A percentile compares a stretch with the other conserved stretches of the same genome.
phyloP scores from a whole-genome alignment of 2,329 filamentous ascomycete genomes.

The Colletotrichum plurivorum region DNA sequence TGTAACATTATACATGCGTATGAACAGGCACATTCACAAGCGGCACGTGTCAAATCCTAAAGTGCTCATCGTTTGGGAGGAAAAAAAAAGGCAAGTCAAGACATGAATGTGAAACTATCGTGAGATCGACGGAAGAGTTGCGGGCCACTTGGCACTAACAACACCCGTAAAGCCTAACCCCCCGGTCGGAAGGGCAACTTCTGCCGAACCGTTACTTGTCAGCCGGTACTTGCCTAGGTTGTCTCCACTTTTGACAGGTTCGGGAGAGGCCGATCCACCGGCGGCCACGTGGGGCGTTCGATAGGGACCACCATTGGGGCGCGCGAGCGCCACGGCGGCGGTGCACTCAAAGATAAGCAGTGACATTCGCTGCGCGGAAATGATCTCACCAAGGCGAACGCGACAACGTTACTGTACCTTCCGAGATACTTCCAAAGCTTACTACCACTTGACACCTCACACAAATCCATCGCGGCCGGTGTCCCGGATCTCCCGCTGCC shows the following conservation, averaged over 20 bases:
- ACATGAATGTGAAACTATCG: background rate
- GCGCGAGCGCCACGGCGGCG: background rate
- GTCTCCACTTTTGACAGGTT: conserved; percentile 26
- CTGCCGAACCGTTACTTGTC: conserved; percentile 20
- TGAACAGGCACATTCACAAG: no score
- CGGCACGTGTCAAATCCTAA: no score
- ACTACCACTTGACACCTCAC: no score
- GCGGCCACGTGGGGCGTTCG: conserved; percentile 27
- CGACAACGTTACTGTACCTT: no score
- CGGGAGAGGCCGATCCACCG: conserved; percentile 22
- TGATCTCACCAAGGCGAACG: background rate
- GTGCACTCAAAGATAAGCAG: background rate
- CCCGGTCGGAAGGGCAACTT: conserved; percentile 2
- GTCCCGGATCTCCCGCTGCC: no score
- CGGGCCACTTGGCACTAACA: background rate
- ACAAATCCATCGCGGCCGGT: no score
- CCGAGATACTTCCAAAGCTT: no score
- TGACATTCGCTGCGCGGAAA: background rate
- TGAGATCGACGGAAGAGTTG: background rate
- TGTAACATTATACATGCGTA: no score
- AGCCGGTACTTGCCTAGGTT: conserved; percentile 13
- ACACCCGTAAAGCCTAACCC: background rate
- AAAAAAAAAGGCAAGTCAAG: no score
- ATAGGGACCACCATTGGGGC: conserved; percentile 2
- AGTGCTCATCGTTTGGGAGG: no score